Conservation (phyloP, 2,329 filamentous ascomycete genomes). For the Verticillium isaacii region DNA sequence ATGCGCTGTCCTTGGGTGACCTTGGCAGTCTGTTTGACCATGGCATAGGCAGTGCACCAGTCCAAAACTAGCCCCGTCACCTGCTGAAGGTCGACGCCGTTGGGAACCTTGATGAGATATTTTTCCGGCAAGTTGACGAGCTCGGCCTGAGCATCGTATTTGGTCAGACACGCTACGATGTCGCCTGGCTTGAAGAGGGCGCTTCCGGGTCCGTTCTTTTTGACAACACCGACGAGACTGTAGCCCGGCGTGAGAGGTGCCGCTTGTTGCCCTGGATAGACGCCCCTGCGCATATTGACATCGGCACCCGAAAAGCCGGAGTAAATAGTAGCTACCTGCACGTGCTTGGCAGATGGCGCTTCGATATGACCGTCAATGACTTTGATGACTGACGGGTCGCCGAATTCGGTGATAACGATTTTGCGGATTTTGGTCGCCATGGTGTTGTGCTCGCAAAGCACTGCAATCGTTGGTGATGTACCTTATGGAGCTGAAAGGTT, state of each 20-base stretch:
- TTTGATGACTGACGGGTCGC: slow-evolving; percentile 29
- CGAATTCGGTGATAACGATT: slow-evolving; percentile 35
- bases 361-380: slow-evolving; percentile 26
- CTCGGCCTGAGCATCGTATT: slow-evolving; percentile 36
- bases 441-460: no score
- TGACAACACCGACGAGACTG: slow-evolving; percentile 38
- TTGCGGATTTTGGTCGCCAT: slow-evolving; percentile 29
- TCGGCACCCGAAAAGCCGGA: slow-evolving; percentile 41
- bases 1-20: slow-evolving; percentile 37
- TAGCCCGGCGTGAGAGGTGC: slow-evolving; percentile 45
- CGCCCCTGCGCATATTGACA: slow-evolving; percentile 41
- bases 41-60: slow-evolving; percentile 36
- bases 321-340: slow-evolving; percentile 41
- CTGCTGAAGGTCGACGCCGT: slow-evolving; percentile 30
- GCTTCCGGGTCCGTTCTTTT: slow-evolving; percentile 27
- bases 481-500: no score
- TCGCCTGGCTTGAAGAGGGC: slow-evolving; percentile 23
- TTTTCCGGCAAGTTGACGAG: slow-evolving; percentile 40
- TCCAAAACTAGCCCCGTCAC: slow-evolving; percentile 36
- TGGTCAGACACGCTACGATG: slow-evolving; percentile 27
- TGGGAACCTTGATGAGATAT: slow-evolving; percentile 35
- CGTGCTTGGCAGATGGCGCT: slow-evolving; percentile 34
- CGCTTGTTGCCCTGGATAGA: slow-evolving; percentile 37
- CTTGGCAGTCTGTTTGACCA: slow-evolving; percentile 29
- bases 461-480: no score